Base-by-base conservation (phyloP, 768 basidiomycete species). In the Tricholoma hemisulphureum region DNA sequence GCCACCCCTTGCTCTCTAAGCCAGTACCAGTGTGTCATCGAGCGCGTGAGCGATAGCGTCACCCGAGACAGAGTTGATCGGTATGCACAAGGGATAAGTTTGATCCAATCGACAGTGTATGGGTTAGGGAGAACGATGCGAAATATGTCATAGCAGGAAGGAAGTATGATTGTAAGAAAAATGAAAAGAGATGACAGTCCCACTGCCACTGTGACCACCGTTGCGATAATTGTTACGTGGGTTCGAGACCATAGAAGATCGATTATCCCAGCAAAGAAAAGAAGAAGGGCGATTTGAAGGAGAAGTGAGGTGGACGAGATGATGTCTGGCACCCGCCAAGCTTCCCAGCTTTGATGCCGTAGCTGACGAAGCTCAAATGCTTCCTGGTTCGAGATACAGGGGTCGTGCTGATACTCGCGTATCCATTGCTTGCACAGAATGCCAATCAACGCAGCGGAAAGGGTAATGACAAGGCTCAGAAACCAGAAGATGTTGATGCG, bases 191-290 rank as follows among this genome's bases (percentile, higher is more conserved):
- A 8, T n/a, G 35, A 35, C 4, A 53, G 23, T 26, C 35, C 52
- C 3, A 18, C 41, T 24, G 52, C 41, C 8, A 37, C 46, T 1
- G 51, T 37, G 20, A 61, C 53, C 1, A 56, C n/a, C 18, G 59
- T 24, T 3, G 64, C 62, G 18, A 63, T 58, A 26, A 23, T 24
- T 6, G 41, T 37, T 14, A 46, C 43, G 5, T 46, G 21, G 24
- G 58, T 43, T 13, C 48, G 41, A 21, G 49, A 23, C 58, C 61
- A 63, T 3, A 67, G 51, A 5, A 61, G 46, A 35, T 59, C 60
- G 23, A 65, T 29, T 5, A 67, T 11, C 3, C 65, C 65, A 3
- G 39, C 58, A 28, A 65, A 65, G 56, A 67, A 67, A 3, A 65
- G 45, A 16, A 63, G 28, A 9, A 67, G 60, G 6, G 59, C 51